Evolutionary conservation across 768 basidiomycete genomes (phyloP), one percentile per base, ranked within the genome.

Genomic region (Leccinum rimulosum): DNA sequence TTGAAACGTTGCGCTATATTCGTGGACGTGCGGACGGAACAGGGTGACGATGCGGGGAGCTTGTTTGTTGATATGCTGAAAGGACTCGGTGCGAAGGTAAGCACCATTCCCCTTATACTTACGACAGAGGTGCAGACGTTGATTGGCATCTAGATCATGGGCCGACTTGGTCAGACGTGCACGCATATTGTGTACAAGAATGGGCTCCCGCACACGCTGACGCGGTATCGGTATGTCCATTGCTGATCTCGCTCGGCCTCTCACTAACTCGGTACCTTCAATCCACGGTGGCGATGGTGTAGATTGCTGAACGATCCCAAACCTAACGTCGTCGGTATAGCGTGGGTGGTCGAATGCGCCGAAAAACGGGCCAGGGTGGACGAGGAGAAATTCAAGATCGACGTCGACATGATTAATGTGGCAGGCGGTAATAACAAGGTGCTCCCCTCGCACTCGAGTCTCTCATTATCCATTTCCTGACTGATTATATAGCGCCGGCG

Each of bases 171-270:
- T 30, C 83, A 86, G 68, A 82, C 82, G 19, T 87, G 92, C 64
- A 93, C 91, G 6, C 93, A 93, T 71, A 84, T 95, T 58, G 83
- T 95, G 7, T 95, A 81, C 73, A 95, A 94, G 79, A 88, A 91
- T 59, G 93, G 93, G 1, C 70, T 84, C 22, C 81, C 84, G 68
- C 86, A 86, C 61, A 95, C 93, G 3, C 68, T 93, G 48, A 81
- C 79, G 22, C 84, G 85, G 43, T 91, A 90, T 72, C 80, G 86
- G 87, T 88, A 57, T 58, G 79, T 72, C 35, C 12, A 22, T 51
- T 50, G 51, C 31, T 52, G 14, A 7, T 17, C 30, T 33, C 27
- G 6, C 54, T 51, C n/a, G 3, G 15, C 36, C 27, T 22, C n/a
- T 25, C 36, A 50, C 33, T 59, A 49, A 52, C 4, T 15, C 6